Conservation (phyloP, 192 early-diverging fungal genomes). For the Diversispora eburnea region DNA sequence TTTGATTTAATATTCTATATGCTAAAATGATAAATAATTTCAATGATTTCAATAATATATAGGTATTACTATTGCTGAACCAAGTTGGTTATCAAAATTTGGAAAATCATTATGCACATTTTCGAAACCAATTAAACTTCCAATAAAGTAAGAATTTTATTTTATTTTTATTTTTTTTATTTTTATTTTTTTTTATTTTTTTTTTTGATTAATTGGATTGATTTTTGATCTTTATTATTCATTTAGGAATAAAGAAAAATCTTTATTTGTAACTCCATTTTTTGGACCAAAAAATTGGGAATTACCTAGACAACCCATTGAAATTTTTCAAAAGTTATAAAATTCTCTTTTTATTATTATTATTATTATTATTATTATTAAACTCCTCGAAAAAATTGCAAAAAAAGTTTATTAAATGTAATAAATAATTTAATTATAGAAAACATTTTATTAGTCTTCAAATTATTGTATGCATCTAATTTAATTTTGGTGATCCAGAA, state of each 20-base stretch:
- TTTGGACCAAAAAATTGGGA: constrained; percentile 68
- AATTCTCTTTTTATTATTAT: too few relatives aligned
- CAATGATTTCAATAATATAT: too few relatives aligned
- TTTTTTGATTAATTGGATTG: neutral
- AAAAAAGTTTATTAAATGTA: too few relatives aligned
- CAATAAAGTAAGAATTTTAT: constrained; percentile 53
- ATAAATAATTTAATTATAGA: too few relatives aligned
- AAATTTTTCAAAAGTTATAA: too few relatives aligned
- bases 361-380: too few relatives aligned
- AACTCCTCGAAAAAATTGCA: too few relatives aligned
- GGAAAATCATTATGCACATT: constrained; percentile 64
- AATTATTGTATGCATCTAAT: too few relatives aligned
- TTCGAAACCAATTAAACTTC: constrained; percentile 73
- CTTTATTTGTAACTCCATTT: constrained; percentile 56
- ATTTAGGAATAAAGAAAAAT: constrained; percentile 43
- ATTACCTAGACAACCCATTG: constrained; percentile 33
- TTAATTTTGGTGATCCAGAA: too few relatives aligned
- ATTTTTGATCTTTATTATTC: neutral
- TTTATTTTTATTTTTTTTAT: neutral
- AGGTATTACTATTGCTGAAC: constrained; percentile 67
- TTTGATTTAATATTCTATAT: too few relatives aligned
- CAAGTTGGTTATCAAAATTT: constrained; percentile 73
- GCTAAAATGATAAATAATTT: neutral
- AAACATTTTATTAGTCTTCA: too few relatives aligned
- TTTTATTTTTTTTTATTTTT: neutral